A percentile compares a stretch with the other conserved stretches of the same genome.
phyloP scores from a whole-genome alignment of 208 protist species.

The Trypanosomatidae sp. region DNA sequence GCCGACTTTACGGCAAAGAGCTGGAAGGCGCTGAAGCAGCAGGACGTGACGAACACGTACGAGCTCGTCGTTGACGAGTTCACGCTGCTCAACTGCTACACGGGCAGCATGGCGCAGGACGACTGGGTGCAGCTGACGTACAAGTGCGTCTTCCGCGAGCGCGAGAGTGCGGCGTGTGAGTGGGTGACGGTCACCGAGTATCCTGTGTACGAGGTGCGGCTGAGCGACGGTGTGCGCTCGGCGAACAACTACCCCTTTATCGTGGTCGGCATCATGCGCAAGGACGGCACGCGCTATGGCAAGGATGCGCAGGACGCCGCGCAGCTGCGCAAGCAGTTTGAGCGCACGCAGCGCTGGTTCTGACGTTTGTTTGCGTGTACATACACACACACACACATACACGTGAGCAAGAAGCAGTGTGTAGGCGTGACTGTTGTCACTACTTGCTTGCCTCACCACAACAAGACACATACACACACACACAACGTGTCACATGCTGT shows the following conservation, averaged over 20 bases:
- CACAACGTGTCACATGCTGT: neutral
- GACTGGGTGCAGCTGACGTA: constrained; percentile 87
- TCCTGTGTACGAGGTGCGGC: constrained; percentile 80
- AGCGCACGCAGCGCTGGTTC: constrained; percentile 70
- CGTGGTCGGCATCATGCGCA: constrained; percentile 72
- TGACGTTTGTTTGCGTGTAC: constrained; percentile 9
- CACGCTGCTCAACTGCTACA: constrained; percentile 76
- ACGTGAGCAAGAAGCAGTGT: too few species aligned
- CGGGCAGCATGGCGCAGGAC: constrained; percentile 83
- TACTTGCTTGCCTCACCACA: too few species aligned
- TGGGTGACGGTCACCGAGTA: constrained; percentile 74
- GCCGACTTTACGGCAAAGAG: constrained; percentile 81
- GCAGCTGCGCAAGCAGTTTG: constrained; percentile 81
- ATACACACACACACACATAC: neutral
- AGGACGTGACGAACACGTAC: constrained; percentile 40
- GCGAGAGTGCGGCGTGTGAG: constrained; percentile 28
- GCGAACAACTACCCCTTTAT: constrained; percentile 76
- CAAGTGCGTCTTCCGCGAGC: constrained; percentile 67
- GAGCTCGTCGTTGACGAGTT: constrained; percentile 81
- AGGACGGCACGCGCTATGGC: constrained; percentile 83
- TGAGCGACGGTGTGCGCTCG: constrained; percentile 62
- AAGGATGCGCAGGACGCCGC: constrained; percentile 84
- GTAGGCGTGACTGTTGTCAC: too few species aligned
- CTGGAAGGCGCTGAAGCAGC: constrained; percentile 74
- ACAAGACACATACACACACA: too few species aligned